Base-by-base conservation (phyloP, 768 basidiomycete species). In the Trametes sanguinea region DNA sequence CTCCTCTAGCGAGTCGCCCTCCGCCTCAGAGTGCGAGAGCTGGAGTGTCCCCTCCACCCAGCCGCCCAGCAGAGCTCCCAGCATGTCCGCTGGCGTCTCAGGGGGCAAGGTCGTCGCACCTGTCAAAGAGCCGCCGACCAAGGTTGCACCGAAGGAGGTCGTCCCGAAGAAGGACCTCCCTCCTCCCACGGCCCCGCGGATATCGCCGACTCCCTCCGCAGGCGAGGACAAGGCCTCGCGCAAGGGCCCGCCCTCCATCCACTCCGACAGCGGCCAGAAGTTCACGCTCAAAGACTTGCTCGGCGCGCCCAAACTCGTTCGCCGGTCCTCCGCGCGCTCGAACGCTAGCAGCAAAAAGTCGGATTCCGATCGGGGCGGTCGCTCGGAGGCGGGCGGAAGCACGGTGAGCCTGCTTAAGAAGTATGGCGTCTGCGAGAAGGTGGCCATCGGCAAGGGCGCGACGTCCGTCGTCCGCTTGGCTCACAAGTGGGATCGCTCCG, bases 381-480 rank as follows among this genome's bases (percentile, higher is more conserved):
- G 76, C 71, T 81, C 79, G 50, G 78, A 73, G 7, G 75, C 75
- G 1, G 84, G 80, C 3, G 86, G 83, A 43, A 83, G 81, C 60
- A 80, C 84, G 10, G 78, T 79, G 13, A 84, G 82, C 62, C 70
- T 90, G 65, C 76, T 90, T 42, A 87, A 94, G 76, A 98, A 98
- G 82, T 99, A 98, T 71, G 97, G 96, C 35, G 87, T 97, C 11
- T 98, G 95, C 75, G 94, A 95, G 79, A 94, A 93, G 78, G 86
- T 94, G 22, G 95, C 96, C 11, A 97, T 99, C 65, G 96, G 96
- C 42, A 97, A 95, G 75, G 96, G 96, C 17, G 97, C 96, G n/a
- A 99, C 97, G 29, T 94, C 92, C 51, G 94, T 98, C 57, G 96
- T 99, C 46, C 81, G 94, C 48, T 83, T 99, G 16, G 96, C 95